phyloP scores from a whole-genome alignment of 768 basidiomycete species.

The Dacryopinax spathularia region DNA sequence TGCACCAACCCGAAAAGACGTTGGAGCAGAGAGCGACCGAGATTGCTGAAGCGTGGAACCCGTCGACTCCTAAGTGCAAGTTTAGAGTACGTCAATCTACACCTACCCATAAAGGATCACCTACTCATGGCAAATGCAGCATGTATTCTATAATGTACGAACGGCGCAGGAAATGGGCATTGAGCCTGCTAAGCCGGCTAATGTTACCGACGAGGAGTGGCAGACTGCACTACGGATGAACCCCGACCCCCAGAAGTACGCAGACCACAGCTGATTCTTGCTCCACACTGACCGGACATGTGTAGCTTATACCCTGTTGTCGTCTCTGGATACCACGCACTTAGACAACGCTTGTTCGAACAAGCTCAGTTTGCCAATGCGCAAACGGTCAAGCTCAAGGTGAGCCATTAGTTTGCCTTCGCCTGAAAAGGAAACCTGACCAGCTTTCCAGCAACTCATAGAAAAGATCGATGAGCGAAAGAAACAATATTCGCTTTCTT shows the following conservation, averaged over 20 bases:
- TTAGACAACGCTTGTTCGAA: background rate
- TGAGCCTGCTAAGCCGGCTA: background rate
- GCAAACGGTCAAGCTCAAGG: background rate
- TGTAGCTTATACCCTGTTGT: background rate
- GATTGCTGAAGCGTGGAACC: conserved; percentile 2
- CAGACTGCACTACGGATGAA: background rate
- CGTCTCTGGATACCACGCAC: background rate
- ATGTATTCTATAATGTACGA: background rate
- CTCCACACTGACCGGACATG: background rate
- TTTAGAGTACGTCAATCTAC: background rate
- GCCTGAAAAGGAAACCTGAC: no score
- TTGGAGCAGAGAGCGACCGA: background rate
- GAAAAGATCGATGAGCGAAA: conserved; percentile 1
- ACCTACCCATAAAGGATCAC: no score
- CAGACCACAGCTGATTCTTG: background rate
- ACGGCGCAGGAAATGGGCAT: background rate
- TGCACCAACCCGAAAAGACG: background rate
- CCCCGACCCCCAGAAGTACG: background rate
- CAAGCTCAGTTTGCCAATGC: background rate
- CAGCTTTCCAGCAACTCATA: background rate
- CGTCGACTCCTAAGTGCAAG: background rate
- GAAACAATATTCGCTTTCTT: background rate
- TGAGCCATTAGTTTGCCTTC: no score
- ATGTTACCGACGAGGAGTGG: conserved; percentile 1
- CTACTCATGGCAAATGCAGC: no score